A percentile compares a stretch with the other conserved stretches of the same genome.
Conservation (phyloP, 306 rosid species). For the Ormosia semicastrata region DNA sequence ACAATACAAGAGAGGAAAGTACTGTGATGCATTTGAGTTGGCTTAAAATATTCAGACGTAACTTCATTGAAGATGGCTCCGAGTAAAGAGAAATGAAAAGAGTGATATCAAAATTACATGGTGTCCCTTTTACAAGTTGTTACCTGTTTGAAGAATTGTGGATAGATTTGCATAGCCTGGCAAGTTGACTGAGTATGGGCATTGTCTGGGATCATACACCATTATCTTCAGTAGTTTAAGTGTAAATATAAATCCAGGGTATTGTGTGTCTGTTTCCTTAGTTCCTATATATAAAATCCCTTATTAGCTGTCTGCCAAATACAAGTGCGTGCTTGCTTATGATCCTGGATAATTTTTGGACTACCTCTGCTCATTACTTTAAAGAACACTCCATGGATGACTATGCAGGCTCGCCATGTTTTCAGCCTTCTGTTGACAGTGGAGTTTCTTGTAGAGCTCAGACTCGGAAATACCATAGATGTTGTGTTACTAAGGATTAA, state of each 20-base stretch:
- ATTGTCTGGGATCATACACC: conserved; percentile 31
- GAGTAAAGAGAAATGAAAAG: conserved; percentile 24
- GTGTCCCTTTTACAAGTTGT: conserved; percentile 21
- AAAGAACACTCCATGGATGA: conserved; percentile 17
- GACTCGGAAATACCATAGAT: conserved; percentile 15
- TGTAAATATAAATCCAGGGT: conserved; percentile 48
- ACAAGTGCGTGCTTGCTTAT: conserved; percentile 29
- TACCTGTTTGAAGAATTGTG: conserved; percentile 39
- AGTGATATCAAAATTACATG: conserved; percentile 21
- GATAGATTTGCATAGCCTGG: conserved; percentile 28
- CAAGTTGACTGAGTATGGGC: conserved; percentile 29
- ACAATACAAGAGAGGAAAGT: conserved; percentile 31
- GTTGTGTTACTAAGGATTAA: conserved; percentile 40
- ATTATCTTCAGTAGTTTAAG: conserved; percentile 32
- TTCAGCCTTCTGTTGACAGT: conserved; percentile 11
- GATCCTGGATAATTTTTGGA: conserved; percentile 19
- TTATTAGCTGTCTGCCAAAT: conserved; percentile 24
- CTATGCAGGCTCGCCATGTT: not conserved
- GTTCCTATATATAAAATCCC: conserved; percentile 27
- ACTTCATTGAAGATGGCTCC: conserved; percentile 36
- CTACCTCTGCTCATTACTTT: conserved; percentile 20
- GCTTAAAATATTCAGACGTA: conserved; percentile 34
- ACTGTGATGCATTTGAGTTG: conserved; percentile 38
- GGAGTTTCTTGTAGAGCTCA: conserved; percentile 30
- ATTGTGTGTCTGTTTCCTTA: conserved; percentile 23